Evolutionary conservation across 2,329 filamentous ascomycete species (phyloP), one percentile per base, ranked within the genome.

Genomic region (Botrytis medusae): DNA sequence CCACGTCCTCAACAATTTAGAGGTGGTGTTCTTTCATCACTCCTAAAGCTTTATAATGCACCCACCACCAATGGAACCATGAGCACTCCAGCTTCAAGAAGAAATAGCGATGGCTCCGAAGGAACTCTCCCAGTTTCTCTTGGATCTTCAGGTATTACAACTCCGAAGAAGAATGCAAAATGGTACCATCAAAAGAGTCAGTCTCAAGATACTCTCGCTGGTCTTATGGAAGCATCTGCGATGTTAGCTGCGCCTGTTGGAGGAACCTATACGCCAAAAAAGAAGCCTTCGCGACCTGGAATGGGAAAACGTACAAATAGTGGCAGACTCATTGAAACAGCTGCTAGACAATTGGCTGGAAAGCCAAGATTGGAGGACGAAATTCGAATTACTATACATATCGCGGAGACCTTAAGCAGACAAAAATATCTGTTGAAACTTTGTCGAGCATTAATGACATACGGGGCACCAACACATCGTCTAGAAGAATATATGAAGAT

Each of bases 401-500:
- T 91, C 74, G 89, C 89, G 8, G 85, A 88, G 75, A 95, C 92
- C 25, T 87, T 97, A 32, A 90, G 91, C 51, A 89, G 94, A 4
- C 94, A 97, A 78, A 88, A 89, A 72, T 98, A 97, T 80, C 86
- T 98, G 20, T 87, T 95, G 72, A 94, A 93, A 81, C 87, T 98
- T 57, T 97, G 95, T 81, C 89, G 91, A 59, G 93, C 93, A 1
- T 84, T 98, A 73, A 98, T 98, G 94, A 87, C 90, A 79, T 97
- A 93, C 76, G 95, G 95, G 20, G 95, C 95, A 0, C 95, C 95
- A 0, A 97, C 94, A 0, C 95, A 98, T 83, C 91, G 95, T 18
- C 85, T 98, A 32, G 95, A 98, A 82, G 92, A 97, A 80, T 97
- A 97, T 81, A 91, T 98, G 89, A 91, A 88, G 75, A 97, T 95